These are phyloP conservation scores for Flaveria floridana DNA, from an alignment of 140 eudicot genomes.

Conservation along the genomic window DNA sequence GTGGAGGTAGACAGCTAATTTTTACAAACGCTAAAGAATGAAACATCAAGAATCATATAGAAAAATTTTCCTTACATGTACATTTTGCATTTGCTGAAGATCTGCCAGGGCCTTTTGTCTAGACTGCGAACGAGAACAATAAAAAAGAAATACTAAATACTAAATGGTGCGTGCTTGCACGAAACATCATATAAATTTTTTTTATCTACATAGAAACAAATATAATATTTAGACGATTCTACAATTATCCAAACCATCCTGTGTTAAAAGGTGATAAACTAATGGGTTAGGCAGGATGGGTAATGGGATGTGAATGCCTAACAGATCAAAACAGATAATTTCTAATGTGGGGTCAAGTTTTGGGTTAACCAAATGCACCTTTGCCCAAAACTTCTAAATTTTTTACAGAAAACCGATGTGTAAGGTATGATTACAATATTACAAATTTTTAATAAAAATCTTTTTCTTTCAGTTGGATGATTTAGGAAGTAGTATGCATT, in stretches of 20 bases:
- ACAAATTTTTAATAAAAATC: background rate
- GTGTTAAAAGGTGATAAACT: background rate
- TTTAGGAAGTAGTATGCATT: background rate
- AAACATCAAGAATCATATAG: background rate
- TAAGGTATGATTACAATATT: background rate
- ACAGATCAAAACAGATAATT: background rate
- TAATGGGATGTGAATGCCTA: too few relatives aligned
- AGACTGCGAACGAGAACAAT: slow-evolving; percentile 57
- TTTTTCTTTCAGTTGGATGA: background rate
- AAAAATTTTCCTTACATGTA: slow-evolving; percentile 56
- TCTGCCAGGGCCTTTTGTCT: slow-evolving; percentile 96
- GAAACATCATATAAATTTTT: background rate
- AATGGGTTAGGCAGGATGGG: background rate
- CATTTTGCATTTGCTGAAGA: slow-evolving; percentile 88
- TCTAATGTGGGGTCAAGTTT: background rate
- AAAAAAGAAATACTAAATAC: background rate
- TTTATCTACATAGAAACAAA: slow-evolving; percentile 8
- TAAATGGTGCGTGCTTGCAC: background rate
- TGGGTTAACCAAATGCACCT: background rate
- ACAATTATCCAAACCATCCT: slow-evolving; percentile 6
- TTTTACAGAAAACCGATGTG: background rate
- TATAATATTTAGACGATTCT: background rate
- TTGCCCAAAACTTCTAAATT: background rate
- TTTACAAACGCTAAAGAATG: background rate
- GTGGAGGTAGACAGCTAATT: background rate